Conservation (phyloP, 176 grass and related monocot genomes). For the Calamus simplicifolius region DNA sequence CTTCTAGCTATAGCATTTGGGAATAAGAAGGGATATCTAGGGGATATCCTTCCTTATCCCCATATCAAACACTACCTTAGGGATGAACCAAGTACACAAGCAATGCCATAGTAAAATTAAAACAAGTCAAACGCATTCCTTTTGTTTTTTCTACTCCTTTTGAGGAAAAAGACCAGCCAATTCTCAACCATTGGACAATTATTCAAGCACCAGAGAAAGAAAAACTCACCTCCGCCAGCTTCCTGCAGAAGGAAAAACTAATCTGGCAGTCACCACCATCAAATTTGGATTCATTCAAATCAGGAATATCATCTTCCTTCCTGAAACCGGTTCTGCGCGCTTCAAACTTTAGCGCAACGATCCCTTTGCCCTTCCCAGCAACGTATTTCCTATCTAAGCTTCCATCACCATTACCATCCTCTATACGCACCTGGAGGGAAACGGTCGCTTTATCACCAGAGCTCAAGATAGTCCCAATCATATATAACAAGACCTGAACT, state of each 20-base stretch:
- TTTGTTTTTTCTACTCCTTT: background rate
- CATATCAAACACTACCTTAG: no score
- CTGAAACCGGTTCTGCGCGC: background rate
- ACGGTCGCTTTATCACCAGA: background rate
- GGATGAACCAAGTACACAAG: no score
- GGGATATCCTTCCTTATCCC: no score
- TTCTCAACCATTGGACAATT: background rate
- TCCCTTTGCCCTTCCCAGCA: background rate
- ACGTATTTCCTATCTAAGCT: background rate
- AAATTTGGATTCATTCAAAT: background rate
- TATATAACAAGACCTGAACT: background rate
- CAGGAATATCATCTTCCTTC: background rate
- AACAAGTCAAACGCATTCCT: no score
- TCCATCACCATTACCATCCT: background rate
- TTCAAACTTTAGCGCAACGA: background rate
- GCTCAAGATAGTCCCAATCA: background rate
- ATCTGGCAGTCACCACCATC: background rate
- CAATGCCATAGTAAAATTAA: no score
- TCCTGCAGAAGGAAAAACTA: background rate
- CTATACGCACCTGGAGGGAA: background rate
- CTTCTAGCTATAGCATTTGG: no score
- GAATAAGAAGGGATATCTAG: no score
- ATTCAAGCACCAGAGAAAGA: background rate
- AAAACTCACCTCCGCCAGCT: constrained; percentile 4
- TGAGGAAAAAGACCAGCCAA: background rate